Base-by-base conservation (phyloP, 2,329 filamentous ascomycete species). In the Pseudodiploospora longispora region DNA sequence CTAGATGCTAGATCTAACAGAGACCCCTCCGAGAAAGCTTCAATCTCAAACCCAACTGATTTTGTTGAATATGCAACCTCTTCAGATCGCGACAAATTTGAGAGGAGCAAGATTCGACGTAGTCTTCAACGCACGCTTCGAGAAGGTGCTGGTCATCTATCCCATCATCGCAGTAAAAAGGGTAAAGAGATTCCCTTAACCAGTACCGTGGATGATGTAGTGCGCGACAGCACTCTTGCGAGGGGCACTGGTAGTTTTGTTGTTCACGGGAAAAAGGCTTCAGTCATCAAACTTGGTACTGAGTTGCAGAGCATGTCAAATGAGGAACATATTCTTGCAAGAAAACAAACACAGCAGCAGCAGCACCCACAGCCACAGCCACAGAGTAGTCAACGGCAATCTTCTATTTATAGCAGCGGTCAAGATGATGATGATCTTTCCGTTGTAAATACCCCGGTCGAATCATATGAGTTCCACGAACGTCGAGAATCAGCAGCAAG, bases 261-360 rank as follows among this genome's bases (percentile, higher is more conserved):
- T 4, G 83, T 98, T 4, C 93, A 98, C 58, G 91, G 93, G 48
- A 98, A 97, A 70, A 97, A 98, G 65, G 93, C 93, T 3, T 95
- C 89, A 1, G 87, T 98, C 44, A 87, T 98, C 53, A 94, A 87
- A n/a, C 94, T 98, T 60, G 89, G 90, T 6, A 82, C 83, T n/a
- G 91, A 95, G 55, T 82, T 95, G 69, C 83, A 91, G 56, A 83
- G 77, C 47, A 79, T 90, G 65, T 76, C 83, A 1, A 75, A 80
- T 0, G 86, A 91, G 48, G 85, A 90, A 56, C 80, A 83, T 33
- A 67, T 87, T 36, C 78, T 81, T 46, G 69, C 82, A 40, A 75
- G 82, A 43, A 85, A 76, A 52, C 65, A 69, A 36, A 62, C 68
- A 5, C 67, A 70, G 38, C 66, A 64, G 38, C 62, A 66, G 37